These are phyloP conservation scores for Alternaria sp. DNA, from an alignment of 2,329 filamentous ascomycete species.

Conservation along the genomic window DNA sequence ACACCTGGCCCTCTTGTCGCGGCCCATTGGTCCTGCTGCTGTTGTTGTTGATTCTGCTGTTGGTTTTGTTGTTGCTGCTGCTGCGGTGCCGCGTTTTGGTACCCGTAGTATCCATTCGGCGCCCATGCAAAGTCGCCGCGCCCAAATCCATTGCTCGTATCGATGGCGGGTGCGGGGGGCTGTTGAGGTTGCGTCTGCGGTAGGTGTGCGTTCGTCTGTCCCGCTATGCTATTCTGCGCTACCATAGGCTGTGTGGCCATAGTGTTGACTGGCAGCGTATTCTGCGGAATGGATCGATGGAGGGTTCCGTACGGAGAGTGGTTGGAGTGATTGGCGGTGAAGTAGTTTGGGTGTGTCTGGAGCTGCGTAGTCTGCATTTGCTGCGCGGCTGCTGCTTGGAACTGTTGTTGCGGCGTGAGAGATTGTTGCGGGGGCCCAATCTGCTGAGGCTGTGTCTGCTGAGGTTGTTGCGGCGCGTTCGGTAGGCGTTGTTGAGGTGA, in stretches of 20 bases:
- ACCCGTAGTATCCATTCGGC: slow-evolving; percentile 31
- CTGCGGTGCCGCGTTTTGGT: slow-evolving; percentile 24
- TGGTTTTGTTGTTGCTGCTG: slow-evolving; percentile 15
- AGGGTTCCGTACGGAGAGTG: slow-evolving; percentile 30
- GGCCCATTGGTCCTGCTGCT: slow-evolving; percentile 38
- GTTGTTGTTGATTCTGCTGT: slow-evolving; percentile 24
- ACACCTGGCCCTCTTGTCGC: slow-evolving; percentile 25
- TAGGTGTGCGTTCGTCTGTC: slow-evolving; percentile 12
- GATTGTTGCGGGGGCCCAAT: background rate
- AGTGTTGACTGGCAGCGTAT: slow-evolving; percentile 14
- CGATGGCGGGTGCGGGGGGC: slow-evolving; percentile 19
- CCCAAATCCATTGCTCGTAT: slow-evolving; percentile 29
- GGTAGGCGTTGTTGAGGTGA: slow-evolving; percentile 26
- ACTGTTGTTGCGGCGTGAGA: slow-evolving; percentile 23
- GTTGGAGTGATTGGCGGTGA: slow-evolving; percentile 25
- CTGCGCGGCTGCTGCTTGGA: slow-evolving; percentile 26
- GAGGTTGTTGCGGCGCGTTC: slow-evolving; percentile 10
- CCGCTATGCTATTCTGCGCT: slow-evolving; percentile 10
- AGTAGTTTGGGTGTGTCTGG: slow-evolving; percentile 30
- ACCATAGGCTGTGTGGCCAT: slow-evolving; percentile 14
- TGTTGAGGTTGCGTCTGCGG: slow-evolving; percentile 26
- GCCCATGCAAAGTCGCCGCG: slow-evolving; percentile 36
- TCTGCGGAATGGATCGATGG: slow-evolving; percentile 31
- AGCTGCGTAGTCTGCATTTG: slow-evolving; percentile 28
- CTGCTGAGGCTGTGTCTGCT: slow-evolving; percentile 14